Percentiles rank a stretch among this genome's conserved stretches.
Conservation (phyloP, 768 basidiomycete species). For the Udeniomyces megalosporus region DNA sequence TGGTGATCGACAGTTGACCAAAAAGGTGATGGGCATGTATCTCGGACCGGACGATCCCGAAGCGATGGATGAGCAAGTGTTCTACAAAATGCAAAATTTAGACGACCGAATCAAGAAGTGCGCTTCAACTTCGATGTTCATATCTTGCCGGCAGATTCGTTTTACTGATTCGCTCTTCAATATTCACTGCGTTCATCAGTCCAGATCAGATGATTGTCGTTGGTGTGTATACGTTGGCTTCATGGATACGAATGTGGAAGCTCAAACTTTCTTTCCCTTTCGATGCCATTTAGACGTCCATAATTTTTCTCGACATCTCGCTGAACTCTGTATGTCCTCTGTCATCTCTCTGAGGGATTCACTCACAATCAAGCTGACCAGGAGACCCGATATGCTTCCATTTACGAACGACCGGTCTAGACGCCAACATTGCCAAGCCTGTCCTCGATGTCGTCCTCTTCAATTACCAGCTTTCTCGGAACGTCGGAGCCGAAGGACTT, state of each 20-base stretch:
- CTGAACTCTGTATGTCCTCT: constrained; percentile 53
- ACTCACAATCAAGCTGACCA: too few species aligned
- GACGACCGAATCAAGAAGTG: constrained; percentile 93
- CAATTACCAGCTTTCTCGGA: constrained; percentile 84
- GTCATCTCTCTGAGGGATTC: too few species aligned
- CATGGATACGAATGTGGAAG: neutral
- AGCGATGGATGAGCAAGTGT: constrained; percentile 58
- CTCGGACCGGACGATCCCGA: constrained; percentile 52
- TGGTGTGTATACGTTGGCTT: too few species aligned
- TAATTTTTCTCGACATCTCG: constrained; percentile 73
- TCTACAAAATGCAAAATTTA: constrained; percentile 87
- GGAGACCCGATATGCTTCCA: too few species aligned
- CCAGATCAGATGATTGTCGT: constrained; percentile 13
- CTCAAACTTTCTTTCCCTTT: neutral
- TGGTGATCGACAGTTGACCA: constrained; percentile 38
- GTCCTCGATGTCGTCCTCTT: constrained; percentile 77
- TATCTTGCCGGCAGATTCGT: neutral
- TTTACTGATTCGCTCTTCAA: neutral
- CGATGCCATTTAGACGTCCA: constrained; percentile 72
- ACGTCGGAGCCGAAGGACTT: constrained; percentile 86
- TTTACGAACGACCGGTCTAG: too few species aligned
- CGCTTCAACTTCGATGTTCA: constrained; percentile 48
- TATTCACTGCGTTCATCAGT: too few species aligned
- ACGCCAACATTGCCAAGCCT: too few species aligned
- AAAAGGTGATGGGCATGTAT: constrained; percentile 66